These are phyloP conservation scores for Henckelia pumila DNA, from an alignment of 257 asterid genomes.

Conservation along the genomic window DNA sequence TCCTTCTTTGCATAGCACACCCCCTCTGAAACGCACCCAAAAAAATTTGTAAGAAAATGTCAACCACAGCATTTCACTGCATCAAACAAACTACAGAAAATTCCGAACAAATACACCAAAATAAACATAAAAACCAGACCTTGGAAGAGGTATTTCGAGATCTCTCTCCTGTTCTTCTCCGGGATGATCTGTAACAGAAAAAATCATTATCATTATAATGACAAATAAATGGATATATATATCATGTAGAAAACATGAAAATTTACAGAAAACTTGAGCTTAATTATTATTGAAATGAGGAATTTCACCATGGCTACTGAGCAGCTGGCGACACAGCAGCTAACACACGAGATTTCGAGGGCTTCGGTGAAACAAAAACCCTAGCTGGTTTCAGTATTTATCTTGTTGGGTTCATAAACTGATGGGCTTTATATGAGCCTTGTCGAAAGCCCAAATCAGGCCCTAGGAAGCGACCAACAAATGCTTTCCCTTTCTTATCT, in stretches of 20 bases:
- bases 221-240: background rate
- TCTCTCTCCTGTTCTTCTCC: constrained; percentile 88
- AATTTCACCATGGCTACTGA: constrained; percentile 34
- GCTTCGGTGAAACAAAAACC: too few species aligned
- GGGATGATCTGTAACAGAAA: constrained; percentile 56
- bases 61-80: too few species aligned
- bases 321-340: constrained; percentile 1
- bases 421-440: too few species aligned
- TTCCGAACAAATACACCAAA: background rate
- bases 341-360: too few species aligned
- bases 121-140: constrained; percentile 33
- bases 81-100: too few species aligned
- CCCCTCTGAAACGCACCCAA: constrained; percentile 54
- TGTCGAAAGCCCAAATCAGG: too few species aligned
- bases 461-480: too few species aligned
- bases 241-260: background rate
- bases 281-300: background rate
- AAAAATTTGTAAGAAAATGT: constrained; percentile 3
- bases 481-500: too few species aligned
- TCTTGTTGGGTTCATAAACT: too few species aligned
- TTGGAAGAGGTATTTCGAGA: constrained; percentile 92
- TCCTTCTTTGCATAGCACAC: constrained; percentile 91
- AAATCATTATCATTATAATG: background rate
- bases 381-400: too few species aligned
- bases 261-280: background rate